Evolutionary conservation across 306 rosid species (phyloP), one percentile per base, ranked within the genome.

Genomic region (Pyrus communis): DNA sequence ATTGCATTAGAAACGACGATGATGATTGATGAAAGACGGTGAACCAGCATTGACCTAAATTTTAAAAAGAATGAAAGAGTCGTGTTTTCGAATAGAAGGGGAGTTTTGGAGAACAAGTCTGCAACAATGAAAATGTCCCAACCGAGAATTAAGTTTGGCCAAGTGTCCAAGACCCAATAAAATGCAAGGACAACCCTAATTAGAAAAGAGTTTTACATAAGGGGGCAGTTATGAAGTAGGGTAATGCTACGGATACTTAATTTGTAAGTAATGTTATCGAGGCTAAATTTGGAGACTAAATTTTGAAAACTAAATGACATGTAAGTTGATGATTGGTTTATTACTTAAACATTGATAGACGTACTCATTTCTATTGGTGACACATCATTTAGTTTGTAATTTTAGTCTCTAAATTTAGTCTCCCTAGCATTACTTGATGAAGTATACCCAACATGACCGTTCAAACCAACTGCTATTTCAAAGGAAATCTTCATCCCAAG

Each of bases 381-480:
- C 35, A 33, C 35, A 5, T 33, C 35, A 30, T 25, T 31, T 28
- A 28, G 30, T 28, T 28, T 28, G 3, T 3, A 28, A 28, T 2
- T 28, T 28, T 28, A 2, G 3, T 28, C 30, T 28, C 30, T 28
- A 28, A 28, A 28, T 28, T 28, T 28, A 28, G 3, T 28, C 2
- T 28, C 30, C 3, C 30, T 28, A 28, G 0, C 30, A 28, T 28
- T 28, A 28, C 30, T 28, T 3, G 30, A 28, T 28, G 30, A 28
- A 28, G 65, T 23, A 52, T 89, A 92, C 97, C 97, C 98, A 95
- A 85, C 98, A 67, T 96, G 97, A 68, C 98, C 97, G 70, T 95
- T 92, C 69, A 92, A 77, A 73, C 98, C 98, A 78, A 86, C 85
- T 67, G 97, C 98, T 66, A 84, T 91, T 85, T 95, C 97, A 62